Base-by-base conservation (phyloP, 805 yeast genomes). In the Tetrapisispora fleetii region DNA sequence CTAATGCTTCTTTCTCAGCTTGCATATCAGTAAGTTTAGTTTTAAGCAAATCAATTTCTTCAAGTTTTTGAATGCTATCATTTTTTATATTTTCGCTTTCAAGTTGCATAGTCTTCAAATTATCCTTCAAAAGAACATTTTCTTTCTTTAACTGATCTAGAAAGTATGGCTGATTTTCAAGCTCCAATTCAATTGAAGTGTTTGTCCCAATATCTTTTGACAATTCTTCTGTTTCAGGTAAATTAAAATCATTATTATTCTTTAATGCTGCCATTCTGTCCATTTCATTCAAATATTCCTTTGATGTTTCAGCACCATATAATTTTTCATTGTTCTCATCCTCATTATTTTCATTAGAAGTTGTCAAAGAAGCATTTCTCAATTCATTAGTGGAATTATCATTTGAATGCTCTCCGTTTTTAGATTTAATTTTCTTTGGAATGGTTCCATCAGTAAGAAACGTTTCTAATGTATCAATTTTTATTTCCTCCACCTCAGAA, bases 211-310 rank as follows among this genome's bases (percentile, higher is more conserved):
- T 5, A 14, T 38, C 41, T 10, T 38, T 24, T 10, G 28, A 21
- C 13, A 38, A 38, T 9, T 38, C 41, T 14, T 22, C 24, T 5
- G n/a, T 40, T n/a, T 24, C 7, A n/a, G n/a, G 17, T 7, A 40
- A n/a, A 17, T 40, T 27, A n/a, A 8, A 18, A 6, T 7, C 5
- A 24, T 54, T 35, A 22, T 51, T 54, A 27, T 52, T 52, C 9
- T 48, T 50, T 24, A 22, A 30, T 11, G n/a, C 7, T 9, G 19
- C 3, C 30, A 18, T 32, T 28, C 30, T 41, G 18, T 17, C 37
- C 3, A 18, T 21, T 17, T 41, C 37, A 6, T 16, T 17, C 13
- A 27, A 32, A n/a, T 18, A 7, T 6, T 40, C 27, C 10, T 40
- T 9, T 8, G 24, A 7, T 27, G 33, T 17, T 27, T 40, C 43